Conservation (phyloP, 2,329 filamentous ascomycete genomes). For the Gaeumannomyces tritici region DNA sequence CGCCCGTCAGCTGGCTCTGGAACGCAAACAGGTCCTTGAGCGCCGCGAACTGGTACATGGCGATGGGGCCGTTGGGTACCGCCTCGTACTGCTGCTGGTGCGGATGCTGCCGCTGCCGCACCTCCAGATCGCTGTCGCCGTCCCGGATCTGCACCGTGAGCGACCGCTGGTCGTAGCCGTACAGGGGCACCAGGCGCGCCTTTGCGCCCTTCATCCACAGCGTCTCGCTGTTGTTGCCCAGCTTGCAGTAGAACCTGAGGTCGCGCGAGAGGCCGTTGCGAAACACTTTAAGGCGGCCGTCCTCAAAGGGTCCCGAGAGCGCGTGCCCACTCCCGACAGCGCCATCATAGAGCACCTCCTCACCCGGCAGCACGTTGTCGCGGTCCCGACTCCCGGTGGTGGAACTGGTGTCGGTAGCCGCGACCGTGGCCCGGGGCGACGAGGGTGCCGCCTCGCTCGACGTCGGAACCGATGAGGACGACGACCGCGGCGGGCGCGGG, state of each 20-base stretch:
- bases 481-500: not conserved
- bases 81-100: not conserved
- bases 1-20: conserved; percentile 17
- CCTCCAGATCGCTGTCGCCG: conserved; percentile 9
- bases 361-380: conserved; percentile 18
- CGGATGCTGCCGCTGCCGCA: conserved; percentile 9
- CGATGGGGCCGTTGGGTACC: conserved; percentile 11
- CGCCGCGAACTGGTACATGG: conserved; percentile 16
- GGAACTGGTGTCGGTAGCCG: too few relatives aligned
- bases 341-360: conserved; percentile 18
- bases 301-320: conserved; percentile 12
- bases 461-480: too few relatives aligned
- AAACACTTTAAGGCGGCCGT: conserved; percentile 18
- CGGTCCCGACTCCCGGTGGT: conserved; percentile 12
- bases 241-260: conserved; percentile 16
- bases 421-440: too few relatives aligned
- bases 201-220: conserved; percentile 18
- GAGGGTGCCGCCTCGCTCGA: too few relatives aligned
- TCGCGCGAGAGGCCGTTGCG: conserved; percentile 16
- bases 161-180: conserved; percentile 18
- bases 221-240: conserved; percentile 16
- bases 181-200: conserved; percentile 17
- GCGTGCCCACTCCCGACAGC: conserved; percentile 14
- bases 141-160: conserved; percentile 17
- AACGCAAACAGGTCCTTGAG: conserved; percentile 16